phyloP scores from a whole-genome alignment of 2,329 filamentous ascomycete genomes.

The Epichloe aotearoae region DNA sequence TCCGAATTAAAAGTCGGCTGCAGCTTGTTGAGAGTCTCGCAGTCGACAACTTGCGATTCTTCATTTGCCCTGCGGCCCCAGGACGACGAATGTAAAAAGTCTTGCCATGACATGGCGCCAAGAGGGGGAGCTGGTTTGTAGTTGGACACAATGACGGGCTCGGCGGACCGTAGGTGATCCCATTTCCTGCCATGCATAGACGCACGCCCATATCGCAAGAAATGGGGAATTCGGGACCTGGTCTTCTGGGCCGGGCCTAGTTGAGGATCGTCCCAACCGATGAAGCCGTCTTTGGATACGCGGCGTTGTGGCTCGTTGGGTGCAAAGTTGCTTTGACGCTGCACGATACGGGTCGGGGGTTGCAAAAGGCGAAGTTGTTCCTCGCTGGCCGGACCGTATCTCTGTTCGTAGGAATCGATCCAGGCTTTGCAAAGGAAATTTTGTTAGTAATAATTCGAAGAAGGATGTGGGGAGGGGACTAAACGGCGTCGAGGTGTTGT shows the following conservation, averaged over 20 bases:
- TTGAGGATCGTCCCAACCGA: slow-evolving; percentile 27
- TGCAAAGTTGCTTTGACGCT: slow-evolving; percentile 28
- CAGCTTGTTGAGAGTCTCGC: slow-evolving; percentile 30
- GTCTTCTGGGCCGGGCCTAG: slow-evolving; percentile 21
- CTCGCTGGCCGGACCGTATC: slow-evolving; percentile 23
- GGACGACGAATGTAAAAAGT: slow-evolving; percentile 39
- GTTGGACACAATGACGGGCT: slow-evolving; percentile 44
- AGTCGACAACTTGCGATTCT: slow-evolving; percentile 34
- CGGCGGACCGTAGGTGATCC: slow-evolving; percentile 45
- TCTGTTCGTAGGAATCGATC: slow-evolving; percentile 34
- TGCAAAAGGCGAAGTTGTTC: slow-evolving; percentile 27
- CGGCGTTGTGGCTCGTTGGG: slow-evolving; percentile 27
- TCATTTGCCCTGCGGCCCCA: slow-evolving; percentile 36
- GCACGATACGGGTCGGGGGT: slow-evolving; percentile 24
- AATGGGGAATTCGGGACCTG: slow-evolving; percentile 25
- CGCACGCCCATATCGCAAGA: slow-evolving; percentile 35
- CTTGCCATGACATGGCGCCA: slow-evolving; percentile 34
- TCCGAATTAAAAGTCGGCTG: slow-evolving; percentile 34
- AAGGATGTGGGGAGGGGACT: background rate
- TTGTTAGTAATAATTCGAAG: slow-evolving; percentile 12
- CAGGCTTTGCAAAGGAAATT: slow-evolving; percentile 34
- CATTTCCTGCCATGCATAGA: slow-evolving; percentile 37
- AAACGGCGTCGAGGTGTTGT: background rate
- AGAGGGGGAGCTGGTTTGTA: slow-evolving; percentile 28
- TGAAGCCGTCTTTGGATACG: slow-evolving; percentile 35